phyloP scores from a whole-genome alignment of 169 alveolate species.

The Amoebophrya sp. region DNA sequence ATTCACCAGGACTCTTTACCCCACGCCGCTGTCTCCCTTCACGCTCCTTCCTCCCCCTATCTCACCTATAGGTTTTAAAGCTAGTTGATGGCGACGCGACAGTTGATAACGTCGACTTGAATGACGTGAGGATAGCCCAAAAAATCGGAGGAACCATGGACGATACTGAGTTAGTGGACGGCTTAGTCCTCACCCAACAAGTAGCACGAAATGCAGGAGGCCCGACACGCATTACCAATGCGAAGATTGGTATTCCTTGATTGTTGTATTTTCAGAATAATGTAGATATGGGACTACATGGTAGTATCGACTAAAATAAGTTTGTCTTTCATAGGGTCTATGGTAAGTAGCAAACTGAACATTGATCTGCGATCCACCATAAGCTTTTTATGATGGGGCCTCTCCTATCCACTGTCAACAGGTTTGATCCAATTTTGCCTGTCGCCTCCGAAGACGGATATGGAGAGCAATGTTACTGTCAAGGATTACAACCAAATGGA shows the following conservation, averaged over 20 bases:
- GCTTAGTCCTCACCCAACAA: constrained; percentile 90
- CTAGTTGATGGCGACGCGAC: constrained; percentile 40
- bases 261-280: no score
- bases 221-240: constrained; percentile 82
- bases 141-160: constrained; percentile 96
- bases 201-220: constrained; percentile 93
- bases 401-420: background rate
- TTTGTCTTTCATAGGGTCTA: no score
- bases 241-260: constrained; percentile 79
- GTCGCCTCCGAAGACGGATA: constrained; percentile 98
- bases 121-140: constrained; percentile 61
- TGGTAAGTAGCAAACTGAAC: no score
- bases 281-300: no score
- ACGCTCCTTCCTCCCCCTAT: background rate
- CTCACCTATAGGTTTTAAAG: background rate
- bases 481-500: constrained; percentile 75
- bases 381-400: no score
- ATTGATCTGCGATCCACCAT: no score
- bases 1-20: no score
- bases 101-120: constrained; percentile 62
- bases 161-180: constrained; percentile 96
- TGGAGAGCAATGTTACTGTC: constrained; percentile 88
- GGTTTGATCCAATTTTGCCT: constrained; percentile 94
- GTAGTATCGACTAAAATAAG: no score
- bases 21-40: no score